Base-by-base conservation (phyloP, 2,329 filamentous ascomycete genomes). In the Sporothrix phasma region DNA sequence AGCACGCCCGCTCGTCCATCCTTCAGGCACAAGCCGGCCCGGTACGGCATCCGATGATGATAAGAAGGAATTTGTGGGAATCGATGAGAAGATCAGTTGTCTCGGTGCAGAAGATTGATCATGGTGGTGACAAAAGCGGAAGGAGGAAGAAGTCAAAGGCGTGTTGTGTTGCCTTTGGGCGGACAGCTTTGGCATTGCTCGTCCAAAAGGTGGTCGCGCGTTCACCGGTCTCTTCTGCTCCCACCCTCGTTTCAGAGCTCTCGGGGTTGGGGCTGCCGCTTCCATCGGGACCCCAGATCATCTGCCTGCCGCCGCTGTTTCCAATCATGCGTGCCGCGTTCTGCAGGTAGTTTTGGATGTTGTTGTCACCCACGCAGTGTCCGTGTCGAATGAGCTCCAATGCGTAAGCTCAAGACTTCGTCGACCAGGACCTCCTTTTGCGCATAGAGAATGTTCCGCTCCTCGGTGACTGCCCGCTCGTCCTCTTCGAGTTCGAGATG, bases 321-420 rank as follows among this genome's bases (percentile, higher is more conserved):
- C 63, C 65, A 19, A 68, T 66, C 53, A 54, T 61, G 19, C 37
- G 45, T 6, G 71, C 71, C 8, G 69, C 70, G 5, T 68, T 68
- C 10, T 53, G 31, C 1, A 74, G 54, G 49, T 74, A 74, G n/a
- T 70, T 68, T 31, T 68, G 65, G 39, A 74, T 74, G 11, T 70
- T 64, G 3, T 56, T 63, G 64, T 70, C 72, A 3, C 8, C 17
- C 6, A 67, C 66, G 60, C 73, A 75, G 31, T 64, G 61, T 31
- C 67, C 69, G 54, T 74, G 73, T 13, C 63, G 26, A 17, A 75
- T 65, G 2, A 75, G 61, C 65, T 73, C 69, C 43, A n/a, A 68
- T 67, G 58, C 73, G 74, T 61, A 74, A 69, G n/a, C 22, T 34
- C n/a, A 72, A 67, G 11, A 74, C 68, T 65, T 75, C 72, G 26